phyloP scores from a whole-genome alignment of 345 rosid species.

The Laguncularia racemosa region DNA sequence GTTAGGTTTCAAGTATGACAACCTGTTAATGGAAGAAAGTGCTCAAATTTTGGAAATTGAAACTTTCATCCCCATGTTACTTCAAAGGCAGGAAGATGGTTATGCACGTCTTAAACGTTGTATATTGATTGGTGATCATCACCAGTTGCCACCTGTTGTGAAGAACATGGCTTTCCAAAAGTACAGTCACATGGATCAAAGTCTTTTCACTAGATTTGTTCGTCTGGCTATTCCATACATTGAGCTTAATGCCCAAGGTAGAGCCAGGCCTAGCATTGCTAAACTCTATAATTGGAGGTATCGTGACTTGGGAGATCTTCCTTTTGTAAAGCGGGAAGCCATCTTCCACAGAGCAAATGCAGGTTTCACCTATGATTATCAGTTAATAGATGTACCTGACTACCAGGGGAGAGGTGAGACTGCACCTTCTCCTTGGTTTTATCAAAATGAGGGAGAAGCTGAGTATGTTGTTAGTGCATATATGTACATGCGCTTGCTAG shows the following conservation, averaged over 20 bases:
- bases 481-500: conserved; percentile 90
- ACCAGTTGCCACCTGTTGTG: conserved; percentile 98
- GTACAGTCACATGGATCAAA: conserved; percentile 99
- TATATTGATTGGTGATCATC: conserved; percentile 97
- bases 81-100: conserved; percentile 98
- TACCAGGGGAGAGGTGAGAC: conserved; percentile 84
- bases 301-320: conserved; percentile 92
- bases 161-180: conserved; percentile 99
- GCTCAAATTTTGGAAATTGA: conserved; percentile 98
- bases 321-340: conserved; percentile 60
- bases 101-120: conserved; percentile 96
- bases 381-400: conserved; percentile 87
- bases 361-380: conserved; percentile 91
- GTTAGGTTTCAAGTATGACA: conserved; percentile 95
- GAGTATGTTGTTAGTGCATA: conserved; percentile 95
- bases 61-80: conserved; percentile 98
- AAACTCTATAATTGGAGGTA: conserved; percentile 96
- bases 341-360: conserved; percentile 78
- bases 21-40: conserved; percentile 99
- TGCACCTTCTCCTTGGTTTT: conserved; percentile 98
- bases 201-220: conserved; percentile 96
- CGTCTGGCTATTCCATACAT: conserved; percentile 96
- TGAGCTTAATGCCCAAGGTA: conserved; percentile 99
- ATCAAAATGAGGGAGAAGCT: conserved; percentile 98
- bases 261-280: conserved; percentile 97